Base-by-base conservation (phyloP, 2,329 filamentous ascomycete species). In the Fusarium nurragi region DNA sequence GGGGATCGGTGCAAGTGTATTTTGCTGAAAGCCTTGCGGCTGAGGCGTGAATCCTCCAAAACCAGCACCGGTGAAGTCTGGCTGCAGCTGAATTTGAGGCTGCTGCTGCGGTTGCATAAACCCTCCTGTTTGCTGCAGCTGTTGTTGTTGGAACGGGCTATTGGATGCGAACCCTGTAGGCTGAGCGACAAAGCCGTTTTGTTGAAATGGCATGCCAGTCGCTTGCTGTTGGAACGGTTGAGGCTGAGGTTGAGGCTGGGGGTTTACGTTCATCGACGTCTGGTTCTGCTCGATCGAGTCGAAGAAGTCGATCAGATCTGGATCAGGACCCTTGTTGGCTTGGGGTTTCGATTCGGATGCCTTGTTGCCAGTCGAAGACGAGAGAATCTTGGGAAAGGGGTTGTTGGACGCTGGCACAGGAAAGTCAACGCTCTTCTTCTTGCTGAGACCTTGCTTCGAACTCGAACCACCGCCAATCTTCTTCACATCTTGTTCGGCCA, bases 221-320 rank as follows among this genome's bases (percentile, higher is more conserved):
- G 69, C 70, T 38, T 70, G 64, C 48, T 69, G 64, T 32, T 71
- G 71, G 63, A 76, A 75, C 73, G 73, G 80, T 34, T 77, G 75
- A 23, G 71, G 74, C 34, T 75, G 76, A 3, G n/a, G n/a, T n/a
- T n/a, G n/a, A n/a, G 71, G 74, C 34, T 75, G 76, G 2, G 76
- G 64, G 36, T 77, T 77, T 18, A 81, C 72, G 64, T 84, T 82
- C 83, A 92, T 86, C 2, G 89, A 83, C 48, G 91, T 91, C 75
- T 95, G 93, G 65, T 94, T 93, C 74, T 93, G 88, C 73, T 97
- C 94, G 71, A 97, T 97, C 7, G 93, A 94, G 73, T 90, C 94
- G 76, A 97, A 97, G 78, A 97, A 97, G 80, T 94, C 95, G 74
- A 97, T 98, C 61, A 96, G 83, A 80, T 96, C 91, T 25, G 89